A percentile compares a stretch with the other conserved stretches of the same genome.
Evolutionary conservation across 768 basidiomycete genomes (phyloP).

Genomic region (Pilatotrama ljubarskyi): DNA sequence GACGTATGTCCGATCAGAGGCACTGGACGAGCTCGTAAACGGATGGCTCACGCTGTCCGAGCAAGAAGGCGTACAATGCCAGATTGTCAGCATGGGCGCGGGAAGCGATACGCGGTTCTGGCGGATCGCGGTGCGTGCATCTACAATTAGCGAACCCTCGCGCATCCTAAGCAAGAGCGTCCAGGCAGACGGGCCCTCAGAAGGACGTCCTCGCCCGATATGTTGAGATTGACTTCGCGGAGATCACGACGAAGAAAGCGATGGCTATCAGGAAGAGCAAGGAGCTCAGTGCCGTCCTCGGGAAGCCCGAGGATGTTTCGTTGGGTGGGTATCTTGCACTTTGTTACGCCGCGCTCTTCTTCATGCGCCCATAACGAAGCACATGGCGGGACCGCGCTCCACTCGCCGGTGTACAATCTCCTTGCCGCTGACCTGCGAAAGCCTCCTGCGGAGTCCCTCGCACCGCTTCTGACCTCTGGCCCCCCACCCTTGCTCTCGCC

Average conservation of each 20-base stretch:
- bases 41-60: slow-evolving; percentile 56
- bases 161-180: background rate
- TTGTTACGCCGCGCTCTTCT: background rate
- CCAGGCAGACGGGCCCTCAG: slow-evolving; percentile 54
- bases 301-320: slow-evolving; percentile 42
- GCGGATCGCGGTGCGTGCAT: slow-evolving; percentile 72
- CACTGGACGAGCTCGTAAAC: slow-evolving; percentile 75
- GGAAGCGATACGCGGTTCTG: slow-evolving; percentile 97
- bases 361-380: slow-evolving; percentile 35
- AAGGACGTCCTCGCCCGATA: slow-evolving; percentile 57
- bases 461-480: slow-evolving; percentile 35
- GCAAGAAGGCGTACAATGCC: slow-evolving; percentile 51
- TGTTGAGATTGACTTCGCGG: slow-evolving; percentile 89
- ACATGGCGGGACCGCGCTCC: slow-evolving; percentile 61
- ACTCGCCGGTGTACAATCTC: slow-evolving; percentile 63
- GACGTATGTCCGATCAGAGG: slow-evolving; percentile 82
- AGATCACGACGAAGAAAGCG: slow-evolving; percentile 80
- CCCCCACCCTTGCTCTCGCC: slow-evolving; percentile 51
- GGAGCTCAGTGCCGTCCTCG: slow-evolving; percentile 53
- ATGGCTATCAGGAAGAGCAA: slow-evolving; percentile 74
- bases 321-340: slow-evolving; percentile 41
- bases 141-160: background rate
- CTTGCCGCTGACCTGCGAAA: slow-evolving; percentile 76
- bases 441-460: slow-evolving; percentile 51
- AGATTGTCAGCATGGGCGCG: slow-evolving; percentile 93